Percentiles rank a stretch among this genome's conserved stretches.
Conservation (phyloP, 306 rosid species). For the Cucurbita ficifolia region DNA sequence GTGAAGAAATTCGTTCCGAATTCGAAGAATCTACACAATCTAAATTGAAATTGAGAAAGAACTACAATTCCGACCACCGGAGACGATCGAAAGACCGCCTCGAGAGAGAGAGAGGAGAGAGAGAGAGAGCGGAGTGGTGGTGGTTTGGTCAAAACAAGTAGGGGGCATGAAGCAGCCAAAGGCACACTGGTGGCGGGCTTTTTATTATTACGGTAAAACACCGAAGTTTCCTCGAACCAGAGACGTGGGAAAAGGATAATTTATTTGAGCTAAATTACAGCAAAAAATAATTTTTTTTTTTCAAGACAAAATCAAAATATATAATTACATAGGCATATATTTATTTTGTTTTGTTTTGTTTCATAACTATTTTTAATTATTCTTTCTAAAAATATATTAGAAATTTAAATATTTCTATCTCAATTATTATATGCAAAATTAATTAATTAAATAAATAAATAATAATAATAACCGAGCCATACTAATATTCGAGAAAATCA, state of each 20-base stretch:
- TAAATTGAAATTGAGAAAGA: background rate
- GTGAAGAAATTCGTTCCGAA: background rate
- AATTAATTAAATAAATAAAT: no score
- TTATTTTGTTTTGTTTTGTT: no score
- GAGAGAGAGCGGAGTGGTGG: background rate
- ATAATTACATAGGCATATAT: no score
- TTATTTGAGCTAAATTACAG: background rate
- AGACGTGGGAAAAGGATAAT: background rate
- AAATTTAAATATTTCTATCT: no score
- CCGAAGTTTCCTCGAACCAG: background rate
- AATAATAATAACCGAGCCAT: no score
- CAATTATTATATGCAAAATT: no score
- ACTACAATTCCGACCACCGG: background rate
- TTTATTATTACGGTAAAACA: conserved; percentile 1
- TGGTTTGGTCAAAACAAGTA: background rate
- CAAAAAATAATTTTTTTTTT: no score
- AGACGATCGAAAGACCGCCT: background rate
- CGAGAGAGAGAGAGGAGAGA: background rate
- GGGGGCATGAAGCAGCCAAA: background rate
- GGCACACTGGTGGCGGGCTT: background rate
- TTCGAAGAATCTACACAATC: background rate
- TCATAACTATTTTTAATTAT: no score
- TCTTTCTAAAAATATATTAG: no score
- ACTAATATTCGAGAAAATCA: no score
- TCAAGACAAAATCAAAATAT: no score